Evolutionary conservation across 106 monocot species (phyloP).

Genomic region (Dendrobium huoshanense): DNA sequence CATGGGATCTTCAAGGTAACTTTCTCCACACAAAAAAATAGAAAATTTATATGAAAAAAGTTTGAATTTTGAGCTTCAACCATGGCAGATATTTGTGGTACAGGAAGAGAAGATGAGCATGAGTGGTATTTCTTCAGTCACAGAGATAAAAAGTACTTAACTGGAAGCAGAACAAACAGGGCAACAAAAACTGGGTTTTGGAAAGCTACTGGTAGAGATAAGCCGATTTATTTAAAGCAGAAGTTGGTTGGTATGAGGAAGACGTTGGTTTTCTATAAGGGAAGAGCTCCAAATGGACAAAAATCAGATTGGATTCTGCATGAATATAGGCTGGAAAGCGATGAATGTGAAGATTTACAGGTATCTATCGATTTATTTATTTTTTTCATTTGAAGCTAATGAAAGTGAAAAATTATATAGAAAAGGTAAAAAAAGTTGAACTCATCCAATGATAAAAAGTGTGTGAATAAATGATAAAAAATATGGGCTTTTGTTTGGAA

Average conservation of each 20-base stretch:
- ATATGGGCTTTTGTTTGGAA: too few species aligned
- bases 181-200: slow-evolving; percentile 29
- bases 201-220: slow-evolving; percentile 34
- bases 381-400: too few species aligned
- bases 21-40: not conserved
- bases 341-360: slow-evolving; percentile 15
- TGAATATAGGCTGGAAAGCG: slow-evolving; percentile 26
- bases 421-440: too few species aligned
- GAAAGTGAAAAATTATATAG: too few species aligned
- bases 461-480: too few species aligned
- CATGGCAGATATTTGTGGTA: not conserved
- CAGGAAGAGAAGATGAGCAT: slow-evolving; percentile 16
- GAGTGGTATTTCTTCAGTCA: slow-evolving; percentile 40
- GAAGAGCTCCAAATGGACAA: slow-evolving; percentile 28
- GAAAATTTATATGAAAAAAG: not conserved
- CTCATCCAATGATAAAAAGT: too few species aligned
- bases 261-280: slow-evolving; percentile 26
- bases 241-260: slow-evolving; percentile 29
- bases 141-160: slow-evolving; percentile 25
- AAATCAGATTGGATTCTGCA: slow-evolving; percentile 29
- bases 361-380: too few species aligned
- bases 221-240: slow-evolving; percentile 10
- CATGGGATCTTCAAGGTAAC: slow-evolving; percentile 30
- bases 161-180: slow-evolving; percentile 27
- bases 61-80: not conserved